phyloP scores from a whole-genome alignment of 2,329 filamentous ascomycete species.

The Aspergillus versicolor region DNA sequence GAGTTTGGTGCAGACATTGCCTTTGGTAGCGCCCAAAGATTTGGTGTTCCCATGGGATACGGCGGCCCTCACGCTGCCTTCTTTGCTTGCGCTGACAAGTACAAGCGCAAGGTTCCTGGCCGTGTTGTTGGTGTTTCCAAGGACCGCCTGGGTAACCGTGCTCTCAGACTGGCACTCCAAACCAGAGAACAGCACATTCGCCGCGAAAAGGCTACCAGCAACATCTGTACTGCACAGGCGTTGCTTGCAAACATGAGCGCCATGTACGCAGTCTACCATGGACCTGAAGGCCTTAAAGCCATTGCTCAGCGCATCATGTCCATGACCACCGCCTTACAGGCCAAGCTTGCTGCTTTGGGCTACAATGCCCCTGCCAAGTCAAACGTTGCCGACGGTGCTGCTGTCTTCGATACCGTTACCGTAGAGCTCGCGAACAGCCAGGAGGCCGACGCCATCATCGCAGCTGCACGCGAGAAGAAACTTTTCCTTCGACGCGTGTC shows the following conservation, averaged over 20 bases:
- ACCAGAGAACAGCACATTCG: conserved; percentile 95
- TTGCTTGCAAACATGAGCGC: conserved; percentile 93
- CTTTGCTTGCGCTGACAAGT: conserved; percentile 86
- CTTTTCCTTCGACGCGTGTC: conserved; percentile 66
- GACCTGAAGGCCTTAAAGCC: conserved; percentile 74
- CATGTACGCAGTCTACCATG: conserved; percentile 92
- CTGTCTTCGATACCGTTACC: conserved; percentile 78
- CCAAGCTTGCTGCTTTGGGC: conserved; percentile 62
- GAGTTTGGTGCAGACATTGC: conserved; percentile 95
- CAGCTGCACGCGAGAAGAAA: conserved; percentile 50
- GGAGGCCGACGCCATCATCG: conserved; percentile 52
- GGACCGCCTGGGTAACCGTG: conserved; percentile 78
- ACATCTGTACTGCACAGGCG: conserved; percentile 94
- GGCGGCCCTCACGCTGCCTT: conserved; percentile 96
- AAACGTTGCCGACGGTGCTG: conserved; percentile 55
- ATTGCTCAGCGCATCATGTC: conserved; percentile 79
- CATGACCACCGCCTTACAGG: conserved; percentile 68
- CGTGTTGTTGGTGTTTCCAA: conserved; percentile 89
- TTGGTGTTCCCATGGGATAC: conserved; percentile 88
- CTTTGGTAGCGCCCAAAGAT: conserved; percentile 86
- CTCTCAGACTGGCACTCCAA: conserved; percentile 81
- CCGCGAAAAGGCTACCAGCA: conserved; percentile 94
- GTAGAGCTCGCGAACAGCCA: conserved; percentile 57
- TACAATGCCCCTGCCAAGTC: conserved; percentile 62
- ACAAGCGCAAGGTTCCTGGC: conserved; percentile 92